These are phyloP conservation scores for Amniculicola lignicola DNA, from an alignment of 495 filamentous ascomycete species.

Conservation along the genomic window DNA sequence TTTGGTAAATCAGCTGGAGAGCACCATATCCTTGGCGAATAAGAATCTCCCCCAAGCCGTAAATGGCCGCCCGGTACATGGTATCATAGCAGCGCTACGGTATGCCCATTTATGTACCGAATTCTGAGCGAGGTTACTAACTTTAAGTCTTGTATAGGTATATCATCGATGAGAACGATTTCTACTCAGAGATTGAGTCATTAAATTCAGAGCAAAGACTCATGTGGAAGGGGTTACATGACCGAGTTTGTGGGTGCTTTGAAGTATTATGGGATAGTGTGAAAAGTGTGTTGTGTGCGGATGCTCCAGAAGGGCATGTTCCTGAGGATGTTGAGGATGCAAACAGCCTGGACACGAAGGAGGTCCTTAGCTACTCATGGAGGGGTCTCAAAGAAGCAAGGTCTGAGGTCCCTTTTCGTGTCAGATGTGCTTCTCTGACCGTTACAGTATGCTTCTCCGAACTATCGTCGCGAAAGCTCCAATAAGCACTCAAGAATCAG, in stretches of 20 bases:
- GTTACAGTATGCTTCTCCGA: constrained; percentile 55
- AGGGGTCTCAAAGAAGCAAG: constrained; percentile 87
- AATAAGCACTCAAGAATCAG: neutral
- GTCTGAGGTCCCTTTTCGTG: constrained; percentile 43
- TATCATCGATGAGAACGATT: constrained; percentile 36
- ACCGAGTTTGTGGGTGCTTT: constrained; percentile 56
- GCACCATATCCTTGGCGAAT: constrained; percentile 31
- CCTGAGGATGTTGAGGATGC: constrained; percentile 71
- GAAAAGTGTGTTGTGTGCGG: constrained; percentile 74
- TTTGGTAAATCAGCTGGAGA: constrained; percentile 31
- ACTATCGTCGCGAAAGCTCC: constrained; percentile 49
- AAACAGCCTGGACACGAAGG: constrained; percentile 68
- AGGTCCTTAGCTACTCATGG: constrained; percentile 89
- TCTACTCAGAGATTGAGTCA: constrained; percentile 36
- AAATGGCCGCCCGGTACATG: constrained; percentile 40
- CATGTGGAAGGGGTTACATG: constrained; percentile 44
- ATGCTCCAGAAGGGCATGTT: constrained; percentile 85
- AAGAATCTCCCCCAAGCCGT: constrained; percentile 34
- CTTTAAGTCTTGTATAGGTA: constrained; percentile 33
- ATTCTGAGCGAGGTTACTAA: constrained; percentile 31
- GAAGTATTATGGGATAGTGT: constrained; percentile 70
- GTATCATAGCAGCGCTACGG: constrained; percentile 49
- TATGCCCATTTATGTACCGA: neutral
- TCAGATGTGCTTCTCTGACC: constrained; percentile 9
- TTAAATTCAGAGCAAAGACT: constrained; percentile 5